These are phyloP conservation scores for Phytophthora boehmeriae DNA, from an alignment of 352 stramenopile species.

Conservation along the genomic window DNA sequence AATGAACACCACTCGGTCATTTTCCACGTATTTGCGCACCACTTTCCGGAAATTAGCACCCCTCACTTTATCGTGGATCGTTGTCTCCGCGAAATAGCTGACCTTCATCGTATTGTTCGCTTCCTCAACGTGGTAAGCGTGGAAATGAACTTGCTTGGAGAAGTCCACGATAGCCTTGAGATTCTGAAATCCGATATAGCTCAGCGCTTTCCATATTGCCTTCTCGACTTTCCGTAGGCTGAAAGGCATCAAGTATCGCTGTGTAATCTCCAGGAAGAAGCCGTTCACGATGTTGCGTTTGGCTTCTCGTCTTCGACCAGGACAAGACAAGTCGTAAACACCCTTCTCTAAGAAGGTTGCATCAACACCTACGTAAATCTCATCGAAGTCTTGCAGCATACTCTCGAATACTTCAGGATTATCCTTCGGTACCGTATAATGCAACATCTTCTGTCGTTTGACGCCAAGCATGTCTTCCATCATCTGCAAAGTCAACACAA, in stretches of 20 bases:
- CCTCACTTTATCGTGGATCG: no score
- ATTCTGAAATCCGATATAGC: conserved; percentile 14
- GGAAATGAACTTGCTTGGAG: conserved; percentile 17
- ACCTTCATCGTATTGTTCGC: conserved; percentile 18
- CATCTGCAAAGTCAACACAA: conserved; percentile 1
- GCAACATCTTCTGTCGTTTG: conserved; percentile 18
- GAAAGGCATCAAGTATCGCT: conserved; percentile 29
- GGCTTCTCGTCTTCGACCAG: conserved; percentile 11
- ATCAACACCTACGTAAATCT: conserved; percentile 21
- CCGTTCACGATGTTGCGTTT: conserved; percentile 14
- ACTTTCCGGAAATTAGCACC: conserved; percentile 7
- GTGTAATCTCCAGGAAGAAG: conserved; percentile 30
- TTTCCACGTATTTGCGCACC: conserved; percentile 19
- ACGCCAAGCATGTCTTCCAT: conserved; percentile 17
- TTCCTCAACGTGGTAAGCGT: conserved; percentile 3
- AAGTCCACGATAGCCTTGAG: conserved; percentile 17
- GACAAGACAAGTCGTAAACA: conserved; percentile 16
- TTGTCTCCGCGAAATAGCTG: conserved; percentile 14
- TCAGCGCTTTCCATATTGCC: conserved; percentile 8
- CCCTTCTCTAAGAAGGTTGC: conserved; percentile 3
- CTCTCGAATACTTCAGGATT: background rate
- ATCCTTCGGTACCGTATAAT: background rate
- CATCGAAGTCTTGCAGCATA: conserved; percentile 19
- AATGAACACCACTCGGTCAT: conserved; percentile 14
- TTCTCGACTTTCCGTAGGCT: conserved; percentile 1